Evolutionary conservation across 345 rosid genomes (phyloP).

Genomic region (Lagerstroemia speciosa): DNA sequence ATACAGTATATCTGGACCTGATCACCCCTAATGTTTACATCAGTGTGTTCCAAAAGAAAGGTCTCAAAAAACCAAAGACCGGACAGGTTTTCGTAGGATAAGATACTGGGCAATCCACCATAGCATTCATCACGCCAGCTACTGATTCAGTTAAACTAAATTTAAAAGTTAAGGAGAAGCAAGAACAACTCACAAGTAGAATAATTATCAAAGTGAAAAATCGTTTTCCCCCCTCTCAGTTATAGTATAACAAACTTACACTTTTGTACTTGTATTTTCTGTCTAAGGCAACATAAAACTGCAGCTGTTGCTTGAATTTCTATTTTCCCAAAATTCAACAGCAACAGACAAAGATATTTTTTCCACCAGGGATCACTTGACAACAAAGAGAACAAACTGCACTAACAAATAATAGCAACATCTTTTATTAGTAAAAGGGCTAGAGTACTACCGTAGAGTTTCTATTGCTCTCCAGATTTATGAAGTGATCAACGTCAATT

Average conservation of each 20-base stretch:
- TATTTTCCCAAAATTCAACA: neutral
- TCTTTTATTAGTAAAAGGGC: neutral
- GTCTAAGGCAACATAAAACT: neutral
- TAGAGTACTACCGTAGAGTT: constrained; percentile 24
- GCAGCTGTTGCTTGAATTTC: neutral
- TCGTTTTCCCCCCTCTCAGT: no score
- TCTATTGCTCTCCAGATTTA: constrained; percentile 44
- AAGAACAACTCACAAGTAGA: no score
- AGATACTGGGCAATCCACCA: neutral
- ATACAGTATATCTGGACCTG: no score
- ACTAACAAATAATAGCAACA: neutral
- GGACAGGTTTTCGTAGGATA: neutral
- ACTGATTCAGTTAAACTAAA: no score
- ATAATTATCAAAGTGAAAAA: no score
- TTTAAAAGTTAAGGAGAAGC: no score
- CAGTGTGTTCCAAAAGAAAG: neutral
- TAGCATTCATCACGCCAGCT: neutral
- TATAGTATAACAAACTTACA: no score
- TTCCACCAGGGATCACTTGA: neutral
- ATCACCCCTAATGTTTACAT: no score
- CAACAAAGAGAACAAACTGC: neutral
- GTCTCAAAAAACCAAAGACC: neutral
- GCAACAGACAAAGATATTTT: neutral
- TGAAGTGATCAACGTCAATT: constrained; percentile 29
- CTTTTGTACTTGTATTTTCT: neutral